A percentile compares a stretch with the other conserved stretches of the same genome.
These are phyloP conservation scores for Epichloe sibirici DNA, from an alignment of 2,329 filamentous ascomycete species.

Conservation along the genomic window DNA sequence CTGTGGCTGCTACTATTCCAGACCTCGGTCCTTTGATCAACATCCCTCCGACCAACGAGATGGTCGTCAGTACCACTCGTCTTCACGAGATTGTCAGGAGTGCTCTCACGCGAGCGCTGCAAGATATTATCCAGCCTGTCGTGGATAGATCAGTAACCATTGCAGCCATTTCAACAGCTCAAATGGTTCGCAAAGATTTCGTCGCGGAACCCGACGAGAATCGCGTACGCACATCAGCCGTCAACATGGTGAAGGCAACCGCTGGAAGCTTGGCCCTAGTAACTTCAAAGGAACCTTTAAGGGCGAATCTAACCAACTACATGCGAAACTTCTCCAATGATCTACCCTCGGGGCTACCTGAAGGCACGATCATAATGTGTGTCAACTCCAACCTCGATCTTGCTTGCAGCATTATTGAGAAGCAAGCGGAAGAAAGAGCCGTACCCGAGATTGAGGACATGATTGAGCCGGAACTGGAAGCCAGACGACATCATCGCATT, in stretches of 20 bases:
- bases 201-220: constrained; percentile 85
- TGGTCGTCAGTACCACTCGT: constrained; percentile 59
- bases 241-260: constrained; percentile 89
- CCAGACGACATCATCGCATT: constrained; percentile 61
- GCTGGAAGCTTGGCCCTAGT: constrained; percentile 89
- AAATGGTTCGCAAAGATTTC: constrained; percentile 94
- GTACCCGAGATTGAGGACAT: constrained; percentile 91
- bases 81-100: constrained; percentile 67
- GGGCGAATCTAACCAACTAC: constrained; percentile 95
- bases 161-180: constrained; percentile 88
- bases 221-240: constrained; percentile 71
- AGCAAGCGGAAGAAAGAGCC: constrained; percentile 87
- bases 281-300: constrained; percentile 94
- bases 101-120: constrained; percentile 79
- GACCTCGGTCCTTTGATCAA: constrained; percentile 69
- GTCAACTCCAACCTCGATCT: constrained; percentile 95
- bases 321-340: constrained; percentile 60
- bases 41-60: constrained; percentile 70
- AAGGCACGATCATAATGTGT: constrained; percentile 95
- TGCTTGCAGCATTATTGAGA: constrained; percentile 87
- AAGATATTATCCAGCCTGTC: constrained; percentile 94
- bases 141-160: constrained; percentile 97
- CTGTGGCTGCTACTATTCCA: constrained; percentile 69
- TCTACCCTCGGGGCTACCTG: constrained; percentile 72
- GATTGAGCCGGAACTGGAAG: constrained; percentile 68